Evolutionary conservation across 192 early-diverging fungal genomes (phyloP), one percentile per base, ranked within the genome.

Genomic region (Mortierella antarctica): DNA sequence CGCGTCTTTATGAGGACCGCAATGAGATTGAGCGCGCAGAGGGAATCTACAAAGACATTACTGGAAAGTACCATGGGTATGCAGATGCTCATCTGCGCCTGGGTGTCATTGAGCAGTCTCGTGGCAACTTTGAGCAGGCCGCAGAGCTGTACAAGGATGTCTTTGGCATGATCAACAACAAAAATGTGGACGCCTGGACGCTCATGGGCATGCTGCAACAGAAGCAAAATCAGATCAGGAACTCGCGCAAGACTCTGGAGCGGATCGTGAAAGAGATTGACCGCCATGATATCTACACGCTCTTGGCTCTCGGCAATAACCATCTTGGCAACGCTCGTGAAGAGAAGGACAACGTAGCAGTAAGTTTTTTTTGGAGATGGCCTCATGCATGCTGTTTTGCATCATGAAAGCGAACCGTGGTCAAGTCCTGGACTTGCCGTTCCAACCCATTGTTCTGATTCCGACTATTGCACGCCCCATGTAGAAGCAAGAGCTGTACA

Each of bases 291-390:
- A 62, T 89, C 15, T 95, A 95, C 69, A 91, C 95, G 6, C 87
- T 96, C 46, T 86, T 92, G 69, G 86, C 90, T 12, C 87, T 95
- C 6, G 96, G 96, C 46, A 95, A 98, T 81, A 90, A 92, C 52
- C 89, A 95, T 67, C 82, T 95, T 58, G 83, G 83, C 6, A 87
- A 92, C 7, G 93, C 92, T 2, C 81, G 89, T 42, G 83, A 88
- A 55, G 64, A 83, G 58, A 88, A 86, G 54, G 68, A 76, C 18
- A 85, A 76, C 14, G 78, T 76, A 52, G 60, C 77, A 14, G 76
- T 71, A 60, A 59, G 47, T 55, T n/a, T n/a, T 54, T 49, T 1
- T 10, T 47, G 44, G 23, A 12, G 41, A 13, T 0, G 10, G 11
- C 41, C 39, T 23, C 20, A 7, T 73, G 17, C 49, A 31, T 31